phyloP scores from a whole-genome alignment of 768 basidiomycete genomes.

The Hygrocybe coccinea region DNA sequence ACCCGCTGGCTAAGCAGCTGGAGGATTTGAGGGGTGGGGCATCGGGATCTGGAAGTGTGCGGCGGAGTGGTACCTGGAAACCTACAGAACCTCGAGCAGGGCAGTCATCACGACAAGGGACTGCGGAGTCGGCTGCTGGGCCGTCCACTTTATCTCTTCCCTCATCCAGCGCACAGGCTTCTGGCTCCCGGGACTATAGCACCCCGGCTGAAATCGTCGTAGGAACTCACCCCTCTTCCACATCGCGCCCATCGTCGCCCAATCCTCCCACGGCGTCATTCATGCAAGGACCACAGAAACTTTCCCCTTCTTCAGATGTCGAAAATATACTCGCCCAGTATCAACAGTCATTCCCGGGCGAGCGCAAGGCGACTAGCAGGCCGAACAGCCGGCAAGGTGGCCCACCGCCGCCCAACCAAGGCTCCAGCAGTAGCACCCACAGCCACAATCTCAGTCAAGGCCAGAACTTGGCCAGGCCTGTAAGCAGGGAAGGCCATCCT shows the following conservation, averaged over 20 bases:
- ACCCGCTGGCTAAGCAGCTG: slow-evolving; percentile 65
- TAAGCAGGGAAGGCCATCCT: slow-evolving; percentile 63
- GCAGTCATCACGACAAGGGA: slow-evolving; percentile 21
- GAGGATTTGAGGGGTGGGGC: slow-evolving; percentile 51
- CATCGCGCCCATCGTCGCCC: slow-evolving; percentile 72
- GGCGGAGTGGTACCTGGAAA: slow-evolving; percentile 36
- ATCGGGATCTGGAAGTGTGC: slow-evolving; percentile 42
- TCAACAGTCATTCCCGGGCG: slow-evolving; percentile 83
- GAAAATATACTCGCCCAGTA: slow-evolving; percentile 75
- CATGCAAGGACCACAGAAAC: slow-evolving; percentile 58
- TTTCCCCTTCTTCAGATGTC: slow-evolving; percentile 49
- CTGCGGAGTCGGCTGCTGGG: slow-evolving; percentile 17
- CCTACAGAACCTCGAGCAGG: neutral
- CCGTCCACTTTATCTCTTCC: slow-evolving; percentile 35
- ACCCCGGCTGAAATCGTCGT: slow-evolving; percentile 74
- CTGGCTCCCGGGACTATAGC: slow-evolving; percentile 52
- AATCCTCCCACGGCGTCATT: slow-evolving; percentile 67
- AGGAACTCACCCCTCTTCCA: slow-evolving; percentile 59
- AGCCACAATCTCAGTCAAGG: slow-evolving; percentile 28
- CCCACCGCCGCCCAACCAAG: slow-evolving; percentile 28
- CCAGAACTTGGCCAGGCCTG: slow-evolving; percentile 45
- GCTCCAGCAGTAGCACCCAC: slow-evolving; percentile 14
- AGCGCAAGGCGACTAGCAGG: slow-evolving; percentile 57
- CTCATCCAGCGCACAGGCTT: slow-evolving; percentile 16
- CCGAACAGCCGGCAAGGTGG: slow-evolving; percentile 44